Conservation (phyloP, 495 filamentous ascomycete genomes). For the Penicillium paxilli region DNA sequence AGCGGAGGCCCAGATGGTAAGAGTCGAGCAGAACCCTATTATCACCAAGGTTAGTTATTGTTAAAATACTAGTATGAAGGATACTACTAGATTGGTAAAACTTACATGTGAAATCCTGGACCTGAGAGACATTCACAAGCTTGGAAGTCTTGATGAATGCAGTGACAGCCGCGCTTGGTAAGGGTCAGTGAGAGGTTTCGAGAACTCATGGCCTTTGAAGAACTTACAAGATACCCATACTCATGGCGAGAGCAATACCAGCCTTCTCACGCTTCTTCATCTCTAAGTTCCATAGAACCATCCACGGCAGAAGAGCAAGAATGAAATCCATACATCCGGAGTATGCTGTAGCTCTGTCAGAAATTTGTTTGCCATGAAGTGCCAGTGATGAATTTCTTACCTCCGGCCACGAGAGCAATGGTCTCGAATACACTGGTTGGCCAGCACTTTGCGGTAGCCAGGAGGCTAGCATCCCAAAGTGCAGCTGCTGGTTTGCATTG, state of each 20-base stretch:
- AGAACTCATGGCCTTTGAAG: background rate
- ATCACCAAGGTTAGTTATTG: background rate
- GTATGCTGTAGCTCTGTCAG: conserved; percentile 12
- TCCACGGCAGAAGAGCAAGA: conserved; percentile 21
- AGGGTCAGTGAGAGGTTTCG: background rate
- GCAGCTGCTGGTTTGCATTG: conserved; percentile 18
- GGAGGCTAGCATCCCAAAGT: conserved; percentile 15
- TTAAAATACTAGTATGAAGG: background rate
- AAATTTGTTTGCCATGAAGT: background rate
- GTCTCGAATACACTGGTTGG: conserved; percentile 14
- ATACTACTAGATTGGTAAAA: background rate
- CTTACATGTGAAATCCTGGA: conserved; percentile 24
- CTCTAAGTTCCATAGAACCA: conserved; percentile 21
- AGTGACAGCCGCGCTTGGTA: conserved; percentile 12
- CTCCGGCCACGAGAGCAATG: conserved; percentile 19
- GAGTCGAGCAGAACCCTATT: conserved; percentile 9
- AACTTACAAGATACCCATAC: conserved; percentile 23
- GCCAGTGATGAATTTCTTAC: background rate
- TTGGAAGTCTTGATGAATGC: conserved; percentile 24
- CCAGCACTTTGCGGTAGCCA: conserved; percentile 19
- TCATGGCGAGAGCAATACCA: conserved; percentile 24
- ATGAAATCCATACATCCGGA: conserved; percentile 24
- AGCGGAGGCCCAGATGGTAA: conserved; percentile 22
- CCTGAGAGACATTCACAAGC: conserved; percentile 12
- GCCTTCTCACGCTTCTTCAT: conserved; percentile 23